phyloP scores from a whole-genome alignment of 73 alveolate species.

The Diophrys appendiculata region DNA sequence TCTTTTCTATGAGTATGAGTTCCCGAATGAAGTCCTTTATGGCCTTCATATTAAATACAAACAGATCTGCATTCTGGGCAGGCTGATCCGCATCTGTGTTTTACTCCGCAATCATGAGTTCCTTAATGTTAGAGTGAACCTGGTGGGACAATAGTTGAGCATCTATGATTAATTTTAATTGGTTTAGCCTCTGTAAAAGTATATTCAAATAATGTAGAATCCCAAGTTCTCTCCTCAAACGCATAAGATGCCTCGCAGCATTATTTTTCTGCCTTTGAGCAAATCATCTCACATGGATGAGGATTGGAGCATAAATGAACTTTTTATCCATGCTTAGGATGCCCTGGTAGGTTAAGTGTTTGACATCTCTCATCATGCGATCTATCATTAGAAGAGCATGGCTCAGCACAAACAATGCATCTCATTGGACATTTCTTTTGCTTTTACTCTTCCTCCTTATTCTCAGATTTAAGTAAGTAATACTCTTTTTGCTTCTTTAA shows the following conservation, averaged over 20 bases:
- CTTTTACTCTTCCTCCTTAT: neutral
- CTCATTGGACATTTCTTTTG: neutral
- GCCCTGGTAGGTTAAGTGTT: neutral
- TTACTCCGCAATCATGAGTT: constrained; percentile 6
- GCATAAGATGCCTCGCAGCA: neutral
- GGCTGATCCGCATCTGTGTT: constrained; percentile 34
- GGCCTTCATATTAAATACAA: constrained; percentile 32
- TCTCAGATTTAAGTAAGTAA: neutral
- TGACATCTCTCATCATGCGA: constrained; percentile 1
- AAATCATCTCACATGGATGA: neutral
- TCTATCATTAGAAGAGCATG: neutral
- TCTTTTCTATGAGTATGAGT: no score
- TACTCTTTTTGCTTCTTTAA: neutral
- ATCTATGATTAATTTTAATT: neutral
- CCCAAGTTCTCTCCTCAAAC: neutral
- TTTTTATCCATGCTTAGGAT: neutral
- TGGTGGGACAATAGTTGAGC: neutral
- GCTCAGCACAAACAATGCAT: neutral
- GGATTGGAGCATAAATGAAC: neutral
- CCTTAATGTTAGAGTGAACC: constrained; percentile 1
- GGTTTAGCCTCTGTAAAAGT: constrained; percentile 2
- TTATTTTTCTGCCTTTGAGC: neutral
- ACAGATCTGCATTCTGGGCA: constrained; percentile 59
- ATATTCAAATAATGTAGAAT: neutral
- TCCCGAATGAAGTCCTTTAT: constrained; percentile 53